phyloP scores from a whole-genome alignment of 306 rosid genomes.

The Pyrus pyrifolia region DNA sequence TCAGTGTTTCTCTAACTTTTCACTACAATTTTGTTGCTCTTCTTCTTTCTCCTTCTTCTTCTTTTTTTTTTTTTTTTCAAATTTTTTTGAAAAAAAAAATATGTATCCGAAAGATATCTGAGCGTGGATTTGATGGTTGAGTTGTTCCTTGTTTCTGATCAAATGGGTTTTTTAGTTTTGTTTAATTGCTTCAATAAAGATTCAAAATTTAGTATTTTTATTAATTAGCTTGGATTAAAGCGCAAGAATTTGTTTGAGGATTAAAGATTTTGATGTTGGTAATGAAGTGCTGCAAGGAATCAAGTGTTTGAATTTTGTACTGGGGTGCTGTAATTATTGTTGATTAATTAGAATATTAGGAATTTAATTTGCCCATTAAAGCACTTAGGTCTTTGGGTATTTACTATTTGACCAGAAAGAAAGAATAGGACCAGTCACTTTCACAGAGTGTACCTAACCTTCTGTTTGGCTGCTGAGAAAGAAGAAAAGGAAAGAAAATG shows the following conservation, averaged over 20 bases:
- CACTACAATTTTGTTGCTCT: neutral
- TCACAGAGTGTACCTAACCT: neutral
- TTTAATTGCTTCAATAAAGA: neutral
- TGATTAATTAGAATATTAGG: neutral
- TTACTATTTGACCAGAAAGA: neutral
- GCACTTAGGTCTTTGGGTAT: neutral
- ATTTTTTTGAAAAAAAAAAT: neutral
- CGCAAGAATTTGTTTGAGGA: neutral
- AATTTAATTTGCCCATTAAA: neutral
- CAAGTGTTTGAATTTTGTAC: neutral
- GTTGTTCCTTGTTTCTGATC: neutral
- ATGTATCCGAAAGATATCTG: neutral
- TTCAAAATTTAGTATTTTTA: neutral
- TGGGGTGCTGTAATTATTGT: neutral
- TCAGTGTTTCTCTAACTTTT: conserved; percentile 19
- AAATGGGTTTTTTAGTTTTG: neutral
- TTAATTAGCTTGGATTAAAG: neutral
- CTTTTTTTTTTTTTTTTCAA: neutral
- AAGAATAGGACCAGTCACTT: neutral
- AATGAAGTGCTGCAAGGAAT: neutral
- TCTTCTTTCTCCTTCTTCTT: neutral
- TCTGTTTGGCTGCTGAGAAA: conserved; percentile 10
- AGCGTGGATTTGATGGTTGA: neutral
- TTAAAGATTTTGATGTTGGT: neutral
- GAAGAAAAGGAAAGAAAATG: neutral